Base-by-base conservation (phyloP, 139 green algal species). In the Chlorella ohadii region DNA sequence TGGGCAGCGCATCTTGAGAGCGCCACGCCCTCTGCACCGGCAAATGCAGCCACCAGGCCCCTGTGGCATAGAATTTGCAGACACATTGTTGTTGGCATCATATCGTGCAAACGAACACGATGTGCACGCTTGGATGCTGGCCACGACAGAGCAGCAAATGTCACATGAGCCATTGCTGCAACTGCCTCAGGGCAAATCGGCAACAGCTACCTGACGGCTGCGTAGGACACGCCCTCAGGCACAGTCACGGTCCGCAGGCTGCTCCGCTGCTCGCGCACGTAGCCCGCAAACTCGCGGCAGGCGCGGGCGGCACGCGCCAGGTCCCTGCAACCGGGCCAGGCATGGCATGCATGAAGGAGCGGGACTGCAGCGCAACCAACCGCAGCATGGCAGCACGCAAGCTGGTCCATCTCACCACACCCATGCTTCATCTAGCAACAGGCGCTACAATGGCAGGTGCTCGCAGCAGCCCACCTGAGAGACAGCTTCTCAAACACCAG, bases 401-500 rank as follows among this genome's bases (percentile, higher is more conserved):
- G n/a, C n/a, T n/a, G n/a, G n/a, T n/a, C n/a, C n/a, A n/a, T n/a
- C n/a, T n/a, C n/a, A n/a, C n/a, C n/a, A 33, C 59, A 66, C 20
- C 22, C 22, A 31, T 66, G 23, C 59, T 33, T 12, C 59, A 66
- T 5, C 12, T 20, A 72, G 16, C 16, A 11, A 33, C 9, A 28
- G 20, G 16, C 36, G 4, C 36, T 15, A 17, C 20, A 9, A n/a
- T n/a, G n/a, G n/a, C n/a, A n/a, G n/a, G n/a, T n/a, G n/a, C n/a
- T n/a, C n/a, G n/a, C n/a, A n/a, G n/a, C n/a, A n/a, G 51, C 51
- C 51, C 70, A 77, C 70, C 70, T n/a, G 17, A 83, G 78, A 22
- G 78, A 83, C 39, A 83, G 78, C 63, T 74, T 63, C 39, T 83
- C 39, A 39, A 83, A 74, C 19, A 83, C 31, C 4, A 83, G 63